Evolutionary conservation across 2,329 filamentous ascomycete species (phyloP).

Genomic region (Diaporthe citriasiana): DNA sequence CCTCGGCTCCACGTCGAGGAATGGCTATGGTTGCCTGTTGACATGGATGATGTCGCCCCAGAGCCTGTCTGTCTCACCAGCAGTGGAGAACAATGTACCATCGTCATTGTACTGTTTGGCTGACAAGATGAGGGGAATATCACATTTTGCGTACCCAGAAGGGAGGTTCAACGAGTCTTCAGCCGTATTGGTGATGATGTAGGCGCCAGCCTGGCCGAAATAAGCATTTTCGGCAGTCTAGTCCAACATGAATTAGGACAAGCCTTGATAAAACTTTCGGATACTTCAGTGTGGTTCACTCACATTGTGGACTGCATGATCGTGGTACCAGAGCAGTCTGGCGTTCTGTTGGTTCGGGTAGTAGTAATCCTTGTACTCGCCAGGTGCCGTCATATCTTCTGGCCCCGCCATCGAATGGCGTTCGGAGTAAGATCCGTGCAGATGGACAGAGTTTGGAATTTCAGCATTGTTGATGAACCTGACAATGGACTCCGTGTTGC

Average conservation of each 20-base stretch:
- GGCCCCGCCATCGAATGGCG: constrained; percentile 67
- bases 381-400: constrained; percentile 61
- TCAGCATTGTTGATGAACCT: constrained; percentile 66
- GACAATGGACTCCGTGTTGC: constrained; percentile 66
- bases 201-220: constrained; percentile 69
- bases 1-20: constrained; percentile 68
- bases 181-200: constrained; percentile 65
- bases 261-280: not conserved
- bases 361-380: constrained; percentile 74
- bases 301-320: constrained; percentile 54
- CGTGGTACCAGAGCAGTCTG: constrained; percentile 71
- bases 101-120: constrained; percentile 66
- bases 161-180: constrained; percentile 65
- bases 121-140: constrained; percentile 64
- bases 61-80: constrained; percentile 60
- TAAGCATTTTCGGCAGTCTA: constrained; percentile 68
- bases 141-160: constrained; percentile 62
- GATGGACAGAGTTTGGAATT: constrained; percentile 62
- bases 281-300: constrained; percentile 42
- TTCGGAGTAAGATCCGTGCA: constrained; percentile 67
- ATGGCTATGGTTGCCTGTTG: constrained; percentile 73
- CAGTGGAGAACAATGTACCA: constrained; percentile 63
- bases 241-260: constrained; percentile 44
- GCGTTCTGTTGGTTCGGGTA: constrained; percentile 69
- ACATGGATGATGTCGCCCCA: constrained; percentile 71